These are phyloP conservation scores for Aspergillus leporis DNA, from an alignment of 495 filamentous ascomycete genomes.

Conservation along the genomic window DNA sequence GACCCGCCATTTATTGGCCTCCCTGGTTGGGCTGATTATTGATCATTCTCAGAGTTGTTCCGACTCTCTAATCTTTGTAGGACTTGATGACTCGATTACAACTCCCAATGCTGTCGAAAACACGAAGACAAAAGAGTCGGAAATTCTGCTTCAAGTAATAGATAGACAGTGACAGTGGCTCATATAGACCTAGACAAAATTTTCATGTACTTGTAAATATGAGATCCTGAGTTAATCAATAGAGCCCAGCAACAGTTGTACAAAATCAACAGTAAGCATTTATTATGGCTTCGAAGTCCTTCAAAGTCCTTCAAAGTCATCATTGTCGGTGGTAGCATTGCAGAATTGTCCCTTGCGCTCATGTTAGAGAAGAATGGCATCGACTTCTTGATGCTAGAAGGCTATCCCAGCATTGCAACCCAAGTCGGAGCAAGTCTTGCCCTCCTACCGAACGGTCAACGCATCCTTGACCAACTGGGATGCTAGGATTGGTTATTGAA, in stretches of 20 bases:
- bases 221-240: neutral
- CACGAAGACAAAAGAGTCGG: neutral
- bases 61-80: neutral
- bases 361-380: constrained; percentile 21
- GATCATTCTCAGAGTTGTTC: neutral
- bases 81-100: neutral
- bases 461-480: constrained; percentile 21
- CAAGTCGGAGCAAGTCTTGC: constrained; percentile 22
- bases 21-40: neutral
- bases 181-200: neutral
- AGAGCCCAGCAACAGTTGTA: too few species aligned
- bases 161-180: neutral
- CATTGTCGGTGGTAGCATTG: constrained; percentile 51
- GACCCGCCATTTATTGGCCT: neutral
- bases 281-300: too few species aligned
- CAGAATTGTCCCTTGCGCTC: constrained; percentile 29
- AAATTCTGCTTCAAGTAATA: too few species aligned
- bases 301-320: constrained; percentile 28
- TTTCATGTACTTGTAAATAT: constrained; percentile 2
- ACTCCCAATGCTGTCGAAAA: neutral
- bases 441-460: constrained; percentile 22
- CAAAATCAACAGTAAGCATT: too few species aligned
- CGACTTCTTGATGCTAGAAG: constrained; percentile 26
- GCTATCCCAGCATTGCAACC: constrained; percentile 15
- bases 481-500: constrained; percentile 28